Conservation (phyloP, 1,284 basidiomycete species). For the Cryptococcus wingfieldii region DNA sequence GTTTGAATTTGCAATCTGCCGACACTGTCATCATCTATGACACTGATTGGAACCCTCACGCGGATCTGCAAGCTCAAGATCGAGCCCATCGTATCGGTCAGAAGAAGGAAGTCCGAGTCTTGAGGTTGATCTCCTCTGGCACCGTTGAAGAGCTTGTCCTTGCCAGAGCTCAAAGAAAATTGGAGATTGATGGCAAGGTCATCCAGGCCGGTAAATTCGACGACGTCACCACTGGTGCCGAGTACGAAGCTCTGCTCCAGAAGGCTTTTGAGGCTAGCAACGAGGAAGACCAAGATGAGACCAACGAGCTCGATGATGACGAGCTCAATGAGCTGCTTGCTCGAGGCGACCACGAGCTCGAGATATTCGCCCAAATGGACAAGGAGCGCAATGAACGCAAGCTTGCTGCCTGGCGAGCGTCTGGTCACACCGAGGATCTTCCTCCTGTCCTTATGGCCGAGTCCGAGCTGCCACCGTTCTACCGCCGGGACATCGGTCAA, state of each 20-base stretch:
- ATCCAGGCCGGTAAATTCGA: constrained; percentile 99
- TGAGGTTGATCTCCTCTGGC: constrained; percentile 96
- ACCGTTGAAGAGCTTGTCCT: constrained; percentile 98
- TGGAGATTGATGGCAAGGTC: constrained; percentile 99
- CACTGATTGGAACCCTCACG: constrained; percentile 88
- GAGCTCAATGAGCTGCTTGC: constrained; percentile 93
- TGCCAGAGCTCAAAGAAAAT: constrained; percentile 88
- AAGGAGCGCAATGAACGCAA: constrained; percentile 70
- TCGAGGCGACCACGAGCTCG: constrained; percentile 74
- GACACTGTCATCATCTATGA: constrained; percentile 91
- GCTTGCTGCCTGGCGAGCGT: constrained; percentile 65
- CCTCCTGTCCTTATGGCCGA: constrained; percentile 78
- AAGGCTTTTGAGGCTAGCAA: constrained; percentile 55
- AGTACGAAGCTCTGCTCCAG: constrained; percentile 89
- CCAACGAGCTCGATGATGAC: constrained; percentile 93
- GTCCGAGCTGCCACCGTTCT: constrained; percentile 88
- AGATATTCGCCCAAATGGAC: constrained; percentile 81
- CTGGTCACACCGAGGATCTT: constrained; percentile 72
- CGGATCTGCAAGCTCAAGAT: constrained; percentile 80
- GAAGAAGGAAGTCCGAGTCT: constrained; percentile 94
- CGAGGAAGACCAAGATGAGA: constrained; percentile 87
- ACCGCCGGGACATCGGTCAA: constrained; percentile 59
- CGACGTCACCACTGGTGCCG: constrained; percentile 96
- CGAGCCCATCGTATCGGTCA: constrained; percentile 97
- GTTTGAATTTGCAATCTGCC: constrained; percentile 95